Percentiles rank a stretch among this genome's conserved stretches.
Conservation (phyloP, 1,139 yeast species). For the Magnusiomyces magnusii region DNA sequence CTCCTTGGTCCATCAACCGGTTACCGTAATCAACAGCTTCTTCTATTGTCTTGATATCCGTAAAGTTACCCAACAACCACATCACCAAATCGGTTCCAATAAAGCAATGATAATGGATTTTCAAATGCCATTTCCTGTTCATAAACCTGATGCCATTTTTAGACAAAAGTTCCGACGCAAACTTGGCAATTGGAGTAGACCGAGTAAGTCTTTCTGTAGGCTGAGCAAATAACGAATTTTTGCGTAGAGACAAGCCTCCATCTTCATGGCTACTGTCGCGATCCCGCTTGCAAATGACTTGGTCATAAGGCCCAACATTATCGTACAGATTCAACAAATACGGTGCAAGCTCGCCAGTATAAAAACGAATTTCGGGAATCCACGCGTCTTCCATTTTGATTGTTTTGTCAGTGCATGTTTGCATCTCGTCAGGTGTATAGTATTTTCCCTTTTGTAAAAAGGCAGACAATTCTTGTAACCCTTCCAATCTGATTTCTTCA, state of each 20-base stretch:
- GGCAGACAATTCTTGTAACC: constrained; percentile 63
- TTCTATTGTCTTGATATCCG: constrained; percentile 71
- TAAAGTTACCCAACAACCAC: constrained; percentile 74
- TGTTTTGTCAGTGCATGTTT: constrained; percentile 29
- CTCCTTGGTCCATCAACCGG: constrained; percentile 56
- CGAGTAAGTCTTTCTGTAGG: constrained; percentile 33
- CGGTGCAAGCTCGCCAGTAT: constrained; percentile 75
- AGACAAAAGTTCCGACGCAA: constrained; percentile 64
- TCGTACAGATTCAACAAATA: constrained; percentile 48
- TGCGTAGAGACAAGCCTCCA: constrained; percentile 21
- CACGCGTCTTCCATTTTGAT: constrained; percentile 37
- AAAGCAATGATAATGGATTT: constrained; percentile 68
- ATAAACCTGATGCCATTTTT: constrained; percentile 49
- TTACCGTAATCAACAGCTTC: constrained; percentile 81
- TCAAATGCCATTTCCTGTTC: constrained; percentile 91
- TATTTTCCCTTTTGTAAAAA: constrained; percentile 56
- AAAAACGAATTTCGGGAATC: constrained; percentile 67
- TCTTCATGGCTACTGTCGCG: constrained; percentile 8
- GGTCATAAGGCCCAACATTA: background rate
- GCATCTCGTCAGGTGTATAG: constrained; percentile 39
- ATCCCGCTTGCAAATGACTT: background rate
- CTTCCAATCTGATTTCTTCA: constrained; percentile 85
- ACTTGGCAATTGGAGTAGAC: constrained; percentile 39
- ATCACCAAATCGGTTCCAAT: constrained; percentile 78
- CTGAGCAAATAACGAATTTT: constrained; percentile 34